Evolutionary conservation across 305 asterid genomes (phyloP), one percentile per base, ranked within the genome.

Genomic region (Caryopteris hybrid): DNA sequence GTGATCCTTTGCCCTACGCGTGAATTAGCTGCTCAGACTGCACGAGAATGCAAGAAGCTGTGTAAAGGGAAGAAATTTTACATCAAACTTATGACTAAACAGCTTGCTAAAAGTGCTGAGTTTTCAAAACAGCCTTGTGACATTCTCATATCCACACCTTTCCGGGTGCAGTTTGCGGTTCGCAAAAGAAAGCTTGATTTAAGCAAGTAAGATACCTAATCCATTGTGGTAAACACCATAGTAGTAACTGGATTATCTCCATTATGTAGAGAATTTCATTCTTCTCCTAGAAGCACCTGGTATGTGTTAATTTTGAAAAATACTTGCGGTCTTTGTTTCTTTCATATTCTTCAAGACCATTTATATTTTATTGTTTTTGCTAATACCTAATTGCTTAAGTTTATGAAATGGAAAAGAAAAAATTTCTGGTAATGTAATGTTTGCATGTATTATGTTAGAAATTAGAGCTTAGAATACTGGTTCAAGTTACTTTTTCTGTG

Each of bases 1-100:
- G 89, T 89, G 68, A 86, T 94, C 64, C 91, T 94, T 76, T 86
- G 89, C 78, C 99, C 99, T 50, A 94, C 99, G 46, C 90, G 92
- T 14, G 99, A 94, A 76, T 79, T 94, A 77, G 97, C 99, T 71
- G 97, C 96, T 77, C 99, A 94, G 87, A 94, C 96, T 34, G 77
- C 95, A 60, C 80, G 97, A 62, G 99, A 94, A 78, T 91, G 97
- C 90, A 89, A 85, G 79, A 91, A 85, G 81, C 65, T 94, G 82
- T 55, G 82, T 57, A 86, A 81, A 75, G 95, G 99, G 66, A 94
- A 83, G 85, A 88, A 84, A 77, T 94, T 94, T 64, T 74, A 77
- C 77, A 79, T 91, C 80, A 94, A 82, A 78, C 72, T 91, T 72
- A 85, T 94, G 97, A 94, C 97, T 31, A 94, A 94, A 81, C 88